Percentiles rank a stretch among this genome's conserved stretches.
Conservation (phyloP, 768 basidiomycete species). For the Tylopilus vinaceipallidus region DNA sequence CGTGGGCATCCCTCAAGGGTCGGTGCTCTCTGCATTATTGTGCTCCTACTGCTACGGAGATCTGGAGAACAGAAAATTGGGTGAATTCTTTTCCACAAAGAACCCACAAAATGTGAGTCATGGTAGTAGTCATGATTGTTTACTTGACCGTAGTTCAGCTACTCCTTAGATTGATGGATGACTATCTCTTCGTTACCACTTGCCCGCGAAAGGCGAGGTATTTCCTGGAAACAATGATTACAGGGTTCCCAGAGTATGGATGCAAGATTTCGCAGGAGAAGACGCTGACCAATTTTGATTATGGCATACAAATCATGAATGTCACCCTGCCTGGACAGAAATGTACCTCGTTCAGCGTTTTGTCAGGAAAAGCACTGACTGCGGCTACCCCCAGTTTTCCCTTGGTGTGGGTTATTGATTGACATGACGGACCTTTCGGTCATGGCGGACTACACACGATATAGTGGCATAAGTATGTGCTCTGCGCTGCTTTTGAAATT, state of each 20-base stretch:
- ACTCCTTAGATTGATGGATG: slow-evolving; percentile 87
- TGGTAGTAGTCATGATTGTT: background rate
- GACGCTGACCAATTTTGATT: slow-evolving; percentile 84
- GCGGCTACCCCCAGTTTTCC: slow-evolving; percentile 58
- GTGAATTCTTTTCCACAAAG: slow-evolving; percentile 46
- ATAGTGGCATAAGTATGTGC: slow-evolving; percentile 53
- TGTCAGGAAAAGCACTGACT: background rate
- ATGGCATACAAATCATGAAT: slow-evolving; percentile 51
- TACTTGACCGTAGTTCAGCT: slow-evolving; percentile 45
- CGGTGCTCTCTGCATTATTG: slow-evolving; percentile 88
- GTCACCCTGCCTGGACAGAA: slow-evolving; percentile 46
- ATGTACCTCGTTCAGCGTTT: slow-evolving; percentile 29
- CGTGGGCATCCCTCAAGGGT: slow-evolving; percentile 97
- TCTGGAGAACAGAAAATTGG: slow-evolving; percentile 59
- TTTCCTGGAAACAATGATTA: slow-evolving; percentile 76
- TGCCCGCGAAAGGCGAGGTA: slow-evolving; percentile 51
- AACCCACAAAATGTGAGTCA: slow-evolving; percentile 61
- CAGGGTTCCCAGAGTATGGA: slow-evolving; percentile 92
- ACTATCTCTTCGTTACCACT: slow-evolving; percentile 88
- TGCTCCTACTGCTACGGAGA: slow-evolving; percentile 96
- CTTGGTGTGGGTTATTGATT: slow-evolving; percentile 91
- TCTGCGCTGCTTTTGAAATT: background rate
- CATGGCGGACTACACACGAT: slow-evolving; percentile 74
- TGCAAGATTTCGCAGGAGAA: slow-evolving; percentile 89
- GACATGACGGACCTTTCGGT: slow-evolving; percentile 75